phyloP scores from a whole-genome alignment of 2,329 filamentous ascomycete species.

The Aspergillus glaucus region DNA sequence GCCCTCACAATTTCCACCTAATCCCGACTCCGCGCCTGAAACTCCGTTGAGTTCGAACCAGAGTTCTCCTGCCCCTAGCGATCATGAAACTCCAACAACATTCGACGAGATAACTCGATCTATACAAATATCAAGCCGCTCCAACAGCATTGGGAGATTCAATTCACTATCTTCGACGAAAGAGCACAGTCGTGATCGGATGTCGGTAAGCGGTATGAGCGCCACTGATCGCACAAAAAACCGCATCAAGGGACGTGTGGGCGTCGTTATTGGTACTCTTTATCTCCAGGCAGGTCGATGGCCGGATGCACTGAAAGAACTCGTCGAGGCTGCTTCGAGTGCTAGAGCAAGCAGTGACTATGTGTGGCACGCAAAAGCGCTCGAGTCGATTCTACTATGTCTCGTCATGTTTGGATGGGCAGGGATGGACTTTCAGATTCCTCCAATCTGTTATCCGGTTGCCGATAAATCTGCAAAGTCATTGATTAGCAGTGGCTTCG shows the following conservation, averaged over 20 bases:
- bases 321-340: constrained; percentile 70
- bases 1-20: constrained; percentile 55
- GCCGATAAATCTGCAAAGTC: constrained; percentile 45
- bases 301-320: constrained; percentile 77
- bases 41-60: constrained; percentile 34
- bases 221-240: constrained; percentile 70
- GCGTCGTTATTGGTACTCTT: constrained; percentile 74
- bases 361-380: constrained; percentile 93
- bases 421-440: constrained; percentile 67
- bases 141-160: constrained; percentile 33
- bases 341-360: constrained; percentile 80
- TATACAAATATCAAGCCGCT: constrained; percentile 33
- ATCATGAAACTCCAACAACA: constrained; percentile 45
- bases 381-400: constrained; percentile 80
- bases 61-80: constrained; percentile 29
- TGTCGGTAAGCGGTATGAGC: constrained; percentile 63
- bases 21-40: constrained; percentile 27
- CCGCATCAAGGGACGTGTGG: constrained; percentile 72
- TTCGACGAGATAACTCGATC: constrained; percentile 48
- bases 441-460: constrained; percentile 47
- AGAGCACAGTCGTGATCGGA: constrained; percentile 55
- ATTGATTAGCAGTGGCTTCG: constrained; percentile 32
- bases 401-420: constrained; percentile 80
- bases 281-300: constrained; percentile 87
- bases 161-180: constrained; percentile 38